These are phyloP conservation scores for Durusdinium trenchii DNA, from an alignment of 73 alveolate genomes.

Conservation along the genomic window DNA sequence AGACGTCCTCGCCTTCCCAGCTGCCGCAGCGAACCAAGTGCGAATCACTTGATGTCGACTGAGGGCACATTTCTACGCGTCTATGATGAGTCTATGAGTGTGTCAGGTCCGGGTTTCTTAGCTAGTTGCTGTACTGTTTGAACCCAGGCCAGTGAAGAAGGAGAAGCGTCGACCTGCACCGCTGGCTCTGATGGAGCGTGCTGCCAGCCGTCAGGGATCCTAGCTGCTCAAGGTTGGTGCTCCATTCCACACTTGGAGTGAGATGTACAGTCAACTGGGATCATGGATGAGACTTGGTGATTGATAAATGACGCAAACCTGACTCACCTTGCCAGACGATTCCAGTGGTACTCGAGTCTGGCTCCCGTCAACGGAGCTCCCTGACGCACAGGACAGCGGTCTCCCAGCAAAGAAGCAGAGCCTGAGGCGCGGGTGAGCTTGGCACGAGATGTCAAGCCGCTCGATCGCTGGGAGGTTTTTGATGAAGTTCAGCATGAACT, in stretches of 20 bases:
- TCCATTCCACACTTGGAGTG: too few relatives aligned
- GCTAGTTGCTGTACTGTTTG: too few relatives aligned
- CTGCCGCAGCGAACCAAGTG: neutral
- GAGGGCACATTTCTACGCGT: neutral
- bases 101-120: neutral
- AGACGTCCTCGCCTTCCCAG: conserved; percentile 49
- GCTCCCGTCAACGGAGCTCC: neutral
- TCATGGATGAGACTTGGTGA: too few relatives aligned
- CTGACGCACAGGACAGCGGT: conserved; percentile 6
- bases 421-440: neutral
- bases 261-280: too few relatives aligned
- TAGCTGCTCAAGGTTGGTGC: neutral
- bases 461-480: neutral
- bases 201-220: conserved; percentile 7
- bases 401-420: conserved; percentile 61
- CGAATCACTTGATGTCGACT: neutral
- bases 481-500: neutral
- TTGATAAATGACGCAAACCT: neutral
- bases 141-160: conserved; percentile 28
- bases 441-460: too few relatives aligned
- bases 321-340: neutral
- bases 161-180: conserved; percentile 49
- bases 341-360: neutral
- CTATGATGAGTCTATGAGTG: neutral
- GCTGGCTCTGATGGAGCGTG: conserved; percentile 24